These are phyloP conservation scores for Coemansia sp. DNA, from an alignment of 192 early-diverging fungal genomes.

Conservation along the genomic window DNA sequence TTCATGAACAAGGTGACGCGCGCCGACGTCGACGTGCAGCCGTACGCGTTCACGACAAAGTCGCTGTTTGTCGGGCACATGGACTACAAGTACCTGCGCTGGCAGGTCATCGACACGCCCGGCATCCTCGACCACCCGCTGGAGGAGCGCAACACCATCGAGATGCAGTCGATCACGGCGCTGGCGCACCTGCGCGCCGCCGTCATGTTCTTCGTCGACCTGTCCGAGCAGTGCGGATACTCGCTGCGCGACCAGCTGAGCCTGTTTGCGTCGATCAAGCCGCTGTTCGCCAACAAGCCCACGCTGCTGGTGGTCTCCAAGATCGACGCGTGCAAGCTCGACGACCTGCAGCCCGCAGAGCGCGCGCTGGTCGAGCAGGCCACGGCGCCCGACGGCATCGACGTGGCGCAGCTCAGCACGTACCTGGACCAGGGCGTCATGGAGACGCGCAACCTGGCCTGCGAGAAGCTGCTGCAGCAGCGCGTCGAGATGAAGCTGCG, in stretches of 20 bases:
- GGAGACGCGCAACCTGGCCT: conserved; percentile 89
- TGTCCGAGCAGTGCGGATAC: conserved; percentile 99
- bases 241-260: conserved; percentile 84
- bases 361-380: conserved; percentile 70
- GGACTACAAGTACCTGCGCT: conserved; percentile 99
- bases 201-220: conserved; percentile 96
- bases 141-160: conserved; percentile 99
- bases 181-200: conserved; percentile 95
- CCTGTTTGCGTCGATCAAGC: conserved; percentile 93
- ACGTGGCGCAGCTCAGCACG: conserved; percentile 79
- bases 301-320: conserved; percentile 93
- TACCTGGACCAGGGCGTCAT: conserved; percentile 95
- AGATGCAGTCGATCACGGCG: conserved; percentile 99
- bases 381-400: conserved; percentile 64
- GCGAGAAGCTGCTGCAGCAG: conserved; percentile 86
- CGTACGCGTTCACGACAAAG: conserved; percentile 99
- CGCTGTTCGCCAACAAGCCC: conserved; percentile 98
- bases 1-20: conserved; percentile 99
- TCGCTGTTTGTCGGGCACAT: conserved; percentile 99
- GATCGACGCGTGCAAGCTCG: conserved; percentile 83
- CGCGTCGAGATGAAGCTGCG: conserved; percentile 96
- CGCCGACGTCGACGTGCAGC: conserved; percentile 99
- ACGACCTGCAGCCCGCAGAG: conserved; percentile 70
- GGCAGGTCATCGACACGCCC: conserved; percentile 99
- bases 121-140: conserved; percentile 99